Evolutionary conservation across 202 grass and related monocot species (phyloP), one percentile per base, ranked within the genome.

Genomic region (Schoenoplectus tabernaemontani): DNA sequence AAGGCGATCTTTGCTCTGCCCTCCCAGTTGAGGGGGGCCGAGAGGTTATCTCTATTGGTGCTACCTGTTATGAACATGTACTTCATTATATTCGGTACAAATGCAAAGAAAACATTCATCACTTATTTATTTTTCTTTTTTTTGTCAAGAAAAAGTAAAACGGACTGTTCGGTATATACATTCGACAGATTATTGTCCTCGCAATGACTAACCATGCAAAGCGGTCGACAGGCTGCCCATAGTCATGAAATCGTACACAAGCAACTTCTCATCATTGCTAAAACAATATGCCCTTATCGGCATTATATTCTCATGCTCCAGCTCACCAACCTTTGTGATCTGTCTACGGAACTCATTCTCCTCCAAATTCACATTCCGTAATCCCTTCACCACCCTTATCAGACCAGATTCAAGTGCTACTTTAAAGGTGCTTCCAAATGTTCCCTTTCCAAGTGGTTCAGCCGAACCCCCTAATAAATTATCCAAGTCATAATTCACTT

Each of bases 191-290:
- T 33, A 50, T 73, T 30, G 19, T 75, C 5, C 42, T 36, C 70
- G 20, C 34, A 75, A 47, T 7, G 10, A 75, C 88, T 87, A 78
- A 96, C 93, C 93, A 33, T 96, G 93, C 78, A 96, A 82, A 26
- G 88, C 71, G 10, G 88, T 84, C 30, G 93, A 93, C 26, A 96
- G 90, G 80, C 93, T 93, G 20, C 93, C 93, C 84, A 82, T 88
- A 64, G 88, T 60, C 84, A 93, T 87, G 80, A 93, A 96, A 88
- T 96, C 93, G 24, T 83, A 96, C 3, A 96, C 93, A 19, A 96
- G 86, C 43, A 96, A 79, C 59, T 93, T 96, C 80, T 96, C 93
- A 60, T 96, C 93, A 75, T 93, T 96, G 88, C 93, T 96, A 82
- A 85, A 96, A 91, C 92, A 96, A 66, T 91, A 96, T 1, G 93